These are phyloP conservation scores for Coemansia sp. DNA, from an alignment of 192 early-diverging fungal genomes.

Conservation along the genomic window DNA sequence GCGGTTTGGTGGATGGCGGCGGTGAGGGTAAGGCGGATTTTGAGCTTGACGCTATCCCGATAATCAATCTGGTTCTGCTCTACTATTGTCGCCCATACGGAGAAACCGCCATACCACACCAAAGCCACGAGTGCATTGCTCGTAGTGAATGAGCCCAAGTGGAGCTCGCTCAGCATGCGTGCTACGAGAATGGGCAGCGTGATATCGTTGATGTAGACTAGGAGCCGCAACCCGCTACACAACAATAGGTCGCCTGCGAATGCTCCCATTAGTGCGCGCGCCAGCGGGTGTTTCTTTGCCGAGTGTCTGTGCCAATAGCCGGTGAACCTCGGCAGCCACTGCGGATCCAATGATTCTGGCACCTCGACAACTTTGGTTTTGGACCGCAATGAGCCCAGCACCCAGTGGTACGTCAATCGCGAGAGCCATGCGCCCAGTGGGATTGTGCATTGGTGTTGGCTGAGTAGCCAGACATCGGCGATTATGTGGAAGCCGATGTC, in stretches of 20 bases:
- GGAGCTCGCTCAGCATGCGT: slow-evolving; percentile 18
- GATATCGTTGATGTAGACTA: slow-evolving; percentile 20
- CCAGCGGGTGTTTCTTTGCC: slow-evolving; percentile 4
- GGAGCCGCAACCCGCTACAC: slow-evolving; percentile 19
- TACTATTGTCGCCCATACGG: not conserved
- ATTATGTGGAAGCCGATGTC: no score
- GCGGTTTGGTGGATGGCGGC: slow-evolving; percentile 19
- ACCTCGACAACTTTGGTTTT: not conserved
- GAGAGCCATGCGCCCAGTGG: slow-evolving; percentile 3
- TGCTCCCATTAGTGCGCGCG: slow-evolving; percentile 7
- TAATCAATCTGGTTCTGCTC: slow-evolving; percentile 49
- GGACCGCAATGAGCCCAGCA: slow-evolving; percentile 8
- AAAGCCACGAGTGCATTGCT: not conserved
- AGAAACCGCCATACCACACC: not conserved
- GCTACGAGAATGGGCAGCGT: slow-evolving; percentile 19
- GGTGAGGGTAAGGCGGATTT: slow-evolving; percentile 18
- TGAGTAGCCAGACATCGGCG: slow-evolving; percentile 3
- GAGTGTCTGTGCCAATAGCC: slow-evolving; percentile 12
- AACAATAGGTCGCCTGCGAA: slow-evolving; percentile 17
- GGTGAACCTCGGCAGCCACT: not conserved
- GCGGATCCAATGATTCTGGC: slow-evolving; percentile 12
- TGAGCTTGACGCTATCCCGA: slow-evolving; percentile 20
- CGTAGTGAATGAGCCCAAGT: not conserved
- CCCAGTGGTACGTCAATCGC: slow-evolving; percentile 47
- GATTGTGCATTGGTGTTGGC: not conserved